Evolutionary conservation across 768 basidiomycete genomes (phyloP).

Genomic region (Russula compacta): DNA sequence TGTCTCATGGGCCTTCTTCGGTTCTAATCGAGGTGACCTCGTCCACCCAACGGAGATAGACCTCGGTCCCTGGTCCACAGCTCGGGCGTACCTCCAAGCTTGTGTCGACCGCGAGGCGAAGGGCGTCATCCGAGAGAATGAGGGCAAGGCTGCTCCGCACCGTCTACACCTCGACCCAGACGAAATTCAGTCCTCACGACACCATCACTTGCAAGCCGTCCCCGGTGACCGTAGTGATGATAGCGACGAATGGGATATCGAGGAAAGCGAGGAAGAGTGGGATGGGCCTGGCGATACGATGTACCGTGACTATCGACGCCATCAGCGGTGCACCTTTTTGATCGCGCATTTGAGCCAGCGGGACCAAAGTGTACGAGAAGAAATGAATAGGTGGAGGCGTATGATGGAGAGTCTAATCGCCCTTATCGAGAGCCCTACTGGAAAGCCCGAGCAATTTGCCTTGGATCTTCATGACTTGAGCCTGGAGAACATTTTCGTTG

Average conservation of each 20-base stretch:
- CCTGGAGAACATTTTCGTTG: slow-evolving; percentile 78
- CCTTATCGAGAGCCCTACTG: slow-evolving; percentile 24
- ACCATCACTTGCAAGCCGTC: slow-evolving; percentile 58
- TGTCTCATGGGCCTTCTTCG: slow-evolving; percentile 88
- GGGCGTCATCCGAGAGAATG: slow-evolving; percentile 69
- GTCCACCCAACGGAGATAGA: slow-evolving; percentile 58
- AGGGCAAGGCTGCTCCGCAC: slow-evolving; percentile 69
- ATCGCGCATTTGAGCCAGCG: slow-evolving; percentile 58
- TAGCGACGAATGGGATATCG: slow-evolving; percentile 69
- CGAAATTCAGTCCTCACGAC: slow-evolving; percentile 61
- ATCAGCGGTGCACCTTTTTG: slow-evolving; percentile 72
- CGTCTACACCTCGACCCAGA: slow-evolving; percentile 72
- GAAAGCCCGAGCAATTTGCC: slow-evolving; percentile 54
- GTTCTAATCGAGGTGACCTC: slow-evolving; percentile 69
- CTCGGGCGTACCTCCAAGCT: slow-evolving; percentile 50
- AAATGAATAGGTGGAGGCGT: slow-evolving; percentile 63
- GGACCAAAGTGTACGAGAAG: slow-evolving; percentile 52
- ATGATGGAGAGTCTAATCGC: slow-evolving; percentile 53
- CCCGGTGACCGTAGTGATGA: slow-evolving; percentile 70
- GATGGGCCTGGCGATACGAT: slow-evolving; percentile 60
- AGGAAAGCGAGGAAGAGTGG: slow-evolving; percentile 75
- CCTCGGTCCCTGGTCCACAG: slow-evolving; percentile 69
- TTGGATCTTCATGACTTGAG: slow-evolving; percentile 83
- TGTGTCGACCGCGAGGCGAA: slow-evolving; percentile 64
- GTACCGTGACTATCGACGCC: slow-evolving; percentile 77